phyloP scores from a whole-genome alignment of 805 yeast species.

The Ogataea populi-albae region DNA sequence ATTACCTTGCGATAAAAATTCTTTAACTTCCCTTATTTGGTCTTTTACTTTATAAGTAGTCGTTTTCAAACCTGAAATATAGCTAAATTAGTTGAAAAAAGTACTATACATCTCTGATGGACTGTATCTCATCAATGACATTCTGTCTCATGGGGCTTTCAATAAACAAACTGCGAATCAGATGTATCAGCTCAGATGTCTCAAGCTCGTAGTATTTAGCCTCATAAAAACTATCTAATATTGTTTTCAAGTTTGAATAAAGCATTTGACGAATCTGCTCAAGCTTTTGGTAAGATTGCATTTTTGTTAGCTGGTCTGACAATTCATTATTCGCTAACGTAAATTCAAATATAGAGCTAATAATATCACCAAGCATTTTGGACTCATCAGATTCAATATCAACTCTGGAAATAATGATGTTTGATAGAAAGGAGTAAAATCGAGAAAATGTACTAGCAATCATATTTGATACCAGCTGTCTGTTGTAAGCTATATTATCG shows the following conservation, averaged over 20 bases:
- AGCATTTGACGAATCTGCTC: slow-evolving; percentile 28
- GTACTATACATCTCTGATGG: slow-evolving; percentile 41
- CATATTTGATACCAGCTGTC: slow-evolving; percentile 18
- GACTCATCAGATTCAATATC: slow-evolving; percentile 36
- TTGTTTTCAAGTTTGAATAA: slow-evolving; percentile 39
- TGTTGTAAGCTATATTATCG: slow-evolving; percentile 19
- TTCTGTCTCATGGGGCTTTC: slow-evolving; percentile 44
- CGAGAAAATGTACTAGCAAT: slow-evolving; percentile 8
- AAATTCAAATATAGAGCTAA: slow-evolving; percentile 10
- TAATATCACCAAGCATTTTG: slow-evolving; percentile 17
- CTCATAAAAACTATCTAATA: slow-evolving; percentile 48
- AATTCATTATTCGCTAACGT: slow-evolving; percentile 4
- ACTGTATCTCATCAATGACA: slow-evolving; percentile 45
- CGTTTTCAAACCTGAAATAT: no score
- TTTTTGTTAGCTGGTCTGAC: slow-evolving; percentile 13
- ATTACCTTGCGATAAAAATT: no score
- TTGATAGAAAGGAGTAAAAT: slow-evolving; percentile 18
- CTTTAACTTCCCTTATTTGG: slow-evolving; percentile 1
- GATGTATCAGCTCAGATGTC: slow-evolving; percentile 42
- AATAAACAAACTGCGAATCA: slow-evolving; percentile 43
- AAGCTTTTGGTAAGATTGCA: slow-evolving; percentile 29
- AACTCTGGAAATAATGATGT: slow-evolving; percentile 19
- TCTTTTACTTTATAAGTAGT: no score
- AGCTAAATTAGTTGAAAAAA: no score
- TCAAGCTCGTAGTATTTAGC: slow-evolving; percentile 49